Base-by-base conservation (phyloP, 2,329 filamentous ascomycete genomes). In the Diaporthe velutina region DNA sequence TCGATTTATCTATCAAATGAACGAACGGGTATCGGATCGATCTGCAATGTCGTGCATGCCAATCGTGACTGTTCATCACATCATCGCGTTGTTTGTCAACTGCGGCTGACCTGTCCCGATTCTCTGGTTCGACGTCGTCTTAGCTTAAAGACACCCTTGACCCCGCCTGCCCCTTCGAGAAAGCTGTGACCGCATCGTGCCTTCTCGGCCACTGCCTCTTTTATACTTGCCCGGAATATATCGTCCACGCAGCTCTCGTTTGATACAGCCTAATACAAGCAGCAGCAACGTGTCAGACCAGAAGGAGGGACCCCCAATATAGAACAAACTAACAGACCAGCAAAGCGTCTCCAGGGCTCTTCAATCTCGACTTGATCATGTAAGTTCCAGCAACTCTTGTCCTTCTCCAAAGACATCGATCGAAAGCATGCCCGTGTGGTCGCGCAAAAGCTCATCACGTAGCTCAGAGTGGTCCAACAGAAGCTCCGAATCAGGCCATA, bases 391-490 rank as follows among this genome's bases (percentile, higher is more conserved):
- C 42, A 25, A 38, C 10, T 38, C 15, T 22, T 50, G 28, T 38
- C n/a, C 42, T 22, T 28, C 15, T 25, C 54, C 12, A 19, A 45
- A 35, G 25, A 15, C 19, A 60, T 42, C 54, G n/a, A 15, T 40
- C 17, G 40, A 54, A 67, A 74, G 38, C 6, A 75, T 75, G 71
- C 71, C 17, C 42, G 52, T 58, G n/a, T 75, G 74, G 74, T 74
- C 71, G 10, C 74, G 74, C 74, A 75, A 60, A 68, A 76, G 72
- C 74, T 74, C 72, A 76, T 74, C 38, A 55, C 74, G 71, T 42
- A 74, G 74, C 72, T 72, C 72, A 74, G 74, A 74, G 38, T 60
- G 60, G 72, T 76, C 74, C 72, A 72, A 74, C 54, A 42, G 52
- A 72, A 72, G 72, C 52, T 74, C 67, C 42, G 54, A 70, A 33